A percentile compares a stretch with the other conserved stretches of the same genome.
Evolutionary conservation across 805 yeast genomes (phyloP).

Genomic region (Sungouiozyma intestinalis): DNA sequence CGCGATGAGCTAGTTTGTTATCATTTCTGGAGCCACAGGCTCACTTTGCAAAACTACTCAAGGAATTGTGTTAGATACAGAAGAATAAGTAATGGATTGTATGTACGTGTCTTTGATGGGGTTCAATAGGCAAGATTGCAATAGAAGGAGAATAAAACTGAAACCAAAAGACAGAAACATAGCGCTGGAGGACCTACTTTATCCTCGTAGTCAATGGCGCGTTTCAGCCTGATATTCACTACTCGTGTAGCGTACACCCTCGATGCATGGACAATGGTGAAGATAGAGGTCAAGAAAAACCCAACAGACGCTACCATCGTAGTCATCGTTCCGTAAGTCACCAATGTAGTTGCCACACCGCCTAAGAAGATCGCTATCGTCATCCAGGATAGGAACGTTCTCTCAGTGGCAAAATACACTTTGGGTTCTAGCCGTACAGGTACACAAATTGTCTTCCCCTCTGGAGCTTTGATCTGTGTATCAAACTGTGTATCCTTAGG

Average conservation of each 20-base stretch:
- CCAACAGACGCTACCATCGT: conserved; percentile 78
- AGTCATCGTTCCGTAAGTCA: conserved; percentile 71
- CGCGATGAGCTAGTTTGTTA: neutral
- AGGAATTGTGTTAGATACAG: too few species aligned
- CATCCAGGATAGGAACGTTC: conserved; percentile 90
- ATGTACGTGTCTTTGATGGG: neutral
- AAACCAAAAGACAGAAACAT: conserved; percentile 61
- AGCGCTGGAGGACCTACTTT: conserved; percentile 76
- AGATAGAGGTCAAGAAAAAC: conserved; percentile 70
- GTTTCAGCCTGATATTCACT: conserved; percentile 67
- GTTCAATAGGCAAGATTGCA: conserved; percentile 25
- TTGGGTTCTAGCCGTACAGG: conserved; percentile 97
- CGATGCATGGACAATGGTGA: conserved; percentile 63
- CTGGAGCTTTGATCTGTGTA: conserved; percentile 56
- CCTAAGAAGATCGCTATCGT: conserved; percentile 82
- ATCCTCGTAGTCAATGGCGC: conserved; percentile 79
- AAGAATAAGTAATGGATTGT: too few species aligned
- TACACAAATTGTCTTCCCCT: conserved; percentile 80
- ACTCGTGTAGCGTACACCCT: conserved; percentile 75
- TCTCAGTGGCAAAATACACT: conserved; percentile 96
- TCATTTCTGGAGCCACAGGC: neutral
- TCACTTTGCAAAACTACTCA: too few species aligned
- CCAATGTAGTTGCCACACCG: conserved; percentile 77
- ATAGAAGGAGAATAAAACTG: conserved; percentile 53
- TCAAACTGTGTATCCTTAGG: conserved; percentile 58